Evolutionary conservation across 345 rosid genomes (phyloP), one percentile per base, ranked within the genome.

Genomic region (Populus ilicifolia): DNA sequence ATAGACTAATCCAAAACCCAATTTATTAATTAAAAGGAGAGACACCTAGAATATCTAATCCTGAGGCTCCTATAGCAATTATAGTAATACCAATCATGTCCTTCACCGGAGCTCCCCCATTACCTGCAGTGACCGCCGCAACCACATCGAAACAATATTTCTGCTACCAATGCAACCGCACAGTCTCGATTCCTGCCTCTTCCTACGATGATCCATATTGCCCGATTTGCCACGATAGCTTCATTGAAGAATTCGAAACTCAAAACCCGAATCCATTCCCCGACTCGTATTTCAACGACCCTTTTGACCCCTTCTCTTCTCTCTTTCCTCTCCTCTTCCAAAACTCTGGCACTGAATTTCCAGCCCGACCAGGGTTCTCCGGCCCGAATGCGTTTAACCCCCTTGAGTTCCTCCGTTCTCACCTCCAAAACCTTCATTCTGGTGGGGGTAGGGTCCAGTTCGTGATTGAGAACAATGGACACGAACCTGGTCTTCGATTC

Each of bases 381-480:
- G 82, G 72, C 29, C 18, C 74, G 11, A 52, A 25, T 50, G 76
- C 41, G 0, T 87, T 85, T 79, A 80, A 85, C 68, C 83, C 86
- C 2, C 6, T 79, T 56, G 88, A 71, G 29, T 87, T 87, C 79
- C 81, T 87, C 16, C 78, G 78, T 23, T 80, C 70, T 65, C 84
- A 85, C 62, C 79, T 87, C 70, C 77, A 81, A 71, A 76, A 71
- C 39, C 80, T 85, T 27, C 79, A 81, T 7, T 77, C 86, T 43
- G 74, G 79, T 14, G 89, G 89, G 18, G 89, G 88, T 21, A 81
- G 84, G 8, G 78, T 87, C 46, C 86, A 87, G 71, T 85, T 87
- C 64, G 85, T 87, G 23, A 63, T 87, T 65, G 88, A 85, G 64
- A 85, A 78, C 77, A 64, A 83, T 54, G 44, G 46, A 7, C 18